Conservation (phyloP, 495 filamentous ascomycete genomes). For the Aspergillus avenaceus region DNA sequence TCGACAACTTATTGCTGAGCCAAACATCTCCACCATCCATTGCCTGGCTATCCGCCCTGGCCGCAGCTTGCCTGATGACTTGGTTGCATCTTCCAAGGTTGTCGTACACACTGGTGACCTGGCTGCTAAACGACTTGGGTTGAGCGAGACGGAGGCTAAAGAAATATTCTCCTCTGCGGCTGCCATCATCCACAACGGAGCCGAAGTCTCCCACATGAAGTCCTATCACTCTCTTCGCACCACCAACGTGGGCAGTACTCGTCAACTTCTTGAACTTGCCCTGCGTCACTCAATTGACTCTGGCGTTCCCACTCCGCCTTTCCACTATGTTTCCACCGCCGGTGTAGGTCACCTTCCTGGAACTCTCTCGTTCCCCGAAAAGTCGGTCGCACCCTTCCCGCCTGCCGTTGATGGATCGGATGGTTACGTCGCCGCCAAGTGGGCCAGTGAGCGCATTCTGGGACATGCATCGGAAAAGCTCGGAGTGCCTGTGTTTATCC, state of each 20-base stretch:
- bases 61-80: not conserved
- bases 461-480: constrained; percentile 18
- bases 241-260: constrained; percentile 31
- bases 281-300: constrained; percentile 7
- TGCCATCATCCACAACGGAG: constrained; percentile 43
- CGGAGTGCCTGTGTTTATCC: constrained; percentile 18
- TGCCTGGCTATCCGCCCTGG: constrained; percentile 4
- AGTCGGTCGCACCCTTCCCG: not conserved
- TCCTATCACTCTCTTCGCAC: constrained; percentile 27
- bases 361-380: not conserved
- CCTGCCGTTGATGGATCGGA: constrained; percentile 4
- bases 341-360: not conserved
- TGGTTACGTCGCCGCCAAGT: constrained; percentile 40
- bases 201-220: constrained; percentile 36
- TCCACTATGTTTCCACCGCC: constrained; percentile 41
- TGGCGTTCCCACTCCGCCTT: constrained; percentile 10
- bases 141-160: constrained; percentile 12
- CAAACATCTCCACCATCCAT: not conserved
- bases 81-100: constrained; percentile 15
- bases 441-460: constrained; percentile 41
- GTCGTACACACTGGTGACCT: constrained; percentile 27
- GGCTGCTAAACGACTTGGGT: constrained; percentile 18
- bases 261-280: constrained; percentile 25
- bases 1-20: not conserved
- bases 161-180: constrained; percentile 22